Evolutionary conservation across 2,329 filamentous ascomycete species (phyloP), one percentile per base, ranked within the genome.

Genomic region (Dissoconium aciculare): DNA sequence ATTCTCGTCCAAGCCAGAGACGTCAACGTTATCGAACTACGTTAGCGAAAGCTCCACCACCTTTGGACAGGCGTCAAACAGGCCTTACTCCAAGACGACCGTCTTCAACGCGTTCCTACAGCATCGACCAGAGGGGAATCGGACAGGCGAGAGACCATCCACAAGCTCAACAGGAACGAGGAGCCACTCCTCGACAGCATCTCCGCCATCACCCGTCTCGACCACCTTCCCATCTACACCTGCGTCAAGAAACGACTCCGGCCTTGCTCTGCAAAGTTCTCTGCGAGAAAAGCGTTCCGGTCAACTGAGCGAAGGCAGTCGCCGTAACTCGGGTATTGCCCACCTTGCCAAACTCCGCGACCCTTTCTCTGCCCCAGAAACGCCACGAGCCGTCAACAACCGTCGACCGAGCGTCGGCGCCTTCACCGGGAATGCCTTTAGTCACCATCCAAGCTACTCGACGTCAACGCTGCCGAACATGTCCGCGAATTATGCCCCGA

Each of bases 231-330:
- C 82, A 5, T 69, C 69, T 3, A 87, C 81, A 3, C 78, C 81
- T 0, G 71, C 80, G n/a, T 92, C 84, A 4, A 71, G 84, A 11
- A 91, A 78, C 47, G 89, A 98, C 51, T 94, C 87, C 4, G 87
- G 83, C 2, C 91, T 89, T 54, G 80, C 82, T 19, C 63, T 93
- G 33, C 77, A 85, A 39, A 74, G 80, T 11, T 92, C 82, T 4
- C 63, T 98, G 34, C 74, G 84, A 17, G 89, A 95, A 58, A 98
- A 95, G 62, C 73, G 87, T 30, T 95, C 89, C 3, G 85, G 81
- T 2, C 83, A 94, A 52, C 93, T 95, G 44, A 28, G 28, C 9
- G 80, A 89, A 47, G 72, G 78, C 34, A 57, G n/a, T n/a, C 72
- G 85, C 36, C 73, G 87, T 42, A 94, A 85, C 59, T 92, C 85